Conservation (phyloP, 2,329 filamentous ascomycete species). For the Akanthomyces muscarius region DNA sequence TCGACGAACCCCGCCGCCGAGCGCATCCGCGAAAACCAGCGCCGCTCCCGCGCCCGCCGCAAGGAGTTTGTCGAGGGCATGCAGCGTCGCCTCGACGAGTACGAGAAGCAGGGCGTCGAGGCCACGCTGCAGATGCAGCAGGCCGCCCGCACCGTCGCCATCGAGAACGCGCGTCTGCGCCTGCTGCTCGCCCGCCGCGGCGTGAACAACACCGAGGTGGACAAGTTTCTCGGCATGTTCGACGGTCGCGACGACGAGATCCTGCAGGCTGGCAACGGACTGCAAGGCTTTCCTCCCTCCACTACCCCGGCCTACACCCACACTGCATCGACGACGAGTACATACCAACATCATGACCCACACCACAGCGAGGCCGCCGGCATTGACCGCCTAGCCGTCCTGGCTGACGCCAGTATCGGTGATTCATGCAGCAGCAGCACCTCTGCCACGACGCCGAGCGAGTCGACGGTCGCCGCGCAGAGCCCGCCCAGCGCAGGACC, state of each 20-base stretch:
- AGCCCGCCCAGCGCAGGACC: conserved; percentile 15
- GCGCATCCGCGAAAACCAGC: conserved; percentile 50
- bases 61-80: conserved; percentile 48
- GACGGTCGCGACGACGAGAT: conserved; percentile 26
- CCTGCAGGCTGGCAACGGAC: conserved; percentile 18
- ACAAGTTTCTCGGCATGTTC: conserved; percentile 37
- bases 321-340: background rate
- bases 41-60: conserved; percentile 47
- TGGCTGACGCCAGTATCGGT: conserved; percentile 35
- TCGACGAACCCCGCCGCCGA: conserved; percentile 25
- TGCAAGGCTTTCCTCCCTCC: background rate
- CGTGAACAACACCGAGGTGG: conserved; percentile 36
- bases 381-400: conserved; percentile 35
- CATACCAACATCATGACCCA: conserved; percentile 8
- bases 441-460: conserved; percentile 6
- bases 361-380: conserved; percentile 3
- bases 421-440: conserved; percentile 24
- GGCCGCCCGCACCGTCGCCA: conserved; percentile 45
- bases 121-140: conserved; percentile 52
- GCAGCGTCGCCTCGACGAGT: conserved; percentile 42
- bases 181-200: conserved; percentile 39
- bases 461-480: conserved; percentile 2
- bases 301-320: background rate
- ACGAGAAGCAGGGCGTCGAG: conserved; percentile 44
- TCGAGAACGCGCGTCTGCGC: conserved; percentile 45